Evolutionary conservation across 2,329 filamentous ascomycete genomes (phyloP), one percentile per base, ranked within the genome.

Genomic region (Trichoderma citrinoviride): DNA sequence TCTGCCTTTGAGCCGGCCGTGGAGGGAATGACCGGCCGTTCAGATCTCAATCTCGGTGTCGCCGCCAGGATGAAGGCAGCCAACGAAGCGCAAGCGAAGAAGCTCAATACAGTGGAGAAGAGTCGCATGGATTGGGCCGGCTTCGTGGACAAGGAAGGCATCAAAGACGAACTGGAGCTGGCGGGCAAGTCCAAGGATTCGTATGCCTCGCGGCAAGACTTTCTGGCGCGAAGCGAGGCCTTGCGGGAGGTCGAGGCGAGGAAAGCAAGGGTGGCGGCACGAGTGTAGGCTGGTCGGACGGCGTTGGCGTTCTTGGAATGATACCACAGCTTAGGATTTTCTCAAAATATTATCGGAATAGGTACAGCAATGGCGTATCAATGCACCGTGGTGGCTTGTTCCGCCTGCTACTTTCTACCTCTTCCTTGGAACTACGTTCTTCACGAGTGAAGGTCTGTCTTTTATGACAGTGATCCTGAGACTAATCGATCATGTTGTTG

Each of bases 51-150:
- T 69, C 81, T 89, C 17, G 83, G 85, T 52, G 75, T 87, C 68
- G 77, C 80, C 10, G 77, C 79, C 43, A 75, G 82, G 43, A 76
- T 83, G 60, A 78, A 79, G 70, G 79, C 82, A 56, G 80, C 79
- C 61, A 82, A 80, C 65, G 77, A 77, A 50, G 80, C 80, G 17
- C 80, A 83, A 66, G 83, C 85, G 55, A 86, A 84, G 80, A 90
- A 90, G 73, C 79, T 90, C 69, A 90, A 88, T 73, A 88, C 87
- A 17, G 86, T 90, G 17, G 87, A 90, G 77, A 90, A 90, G 82
- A 89, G 86, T 70, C 82, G 86, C 60, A 87, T 90, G 84, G 88
- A 90, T 75, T 90, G 88, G 88, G 88, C 87, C 3, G 87, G 87
- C 14, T 90, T 85, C 70, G 88, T 90, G 65, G 88, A 90, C 76